Evolutionary conservation across 768 basidiomycete genomes (phyloP), one percentile per base, ranked within the genome.

Genomic region (Podaxis rugospora): DNA sequence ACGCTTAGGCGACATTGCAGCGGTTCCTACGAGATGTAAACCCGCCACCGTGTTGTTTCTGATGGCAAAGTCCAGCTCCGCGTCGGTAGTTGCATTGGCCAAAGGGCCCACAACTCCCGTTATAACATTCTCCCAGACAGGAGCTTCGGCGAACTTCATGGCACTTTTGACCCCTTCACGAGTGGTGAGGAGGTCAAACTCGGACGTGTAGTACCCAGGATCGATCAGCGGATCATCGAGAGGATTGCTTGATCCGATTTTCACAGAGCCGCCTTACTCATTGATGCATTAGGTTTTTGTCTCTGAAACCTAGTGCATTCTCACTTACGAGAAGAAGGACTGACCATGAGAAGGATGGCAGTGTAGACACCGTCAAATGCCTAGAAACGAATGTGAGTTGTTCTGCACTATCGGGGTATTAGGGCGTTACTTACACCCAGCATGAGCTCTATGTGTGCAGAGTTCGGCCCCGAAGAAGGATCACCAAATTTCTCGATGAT

Each of bases 1-100:
- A 18, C 59, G 57, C 16, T 54, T 57, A 0, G 68, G 61, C 4
- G 72, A 72, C 73, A 77, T 75, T 6, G 63, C 63, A 4, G 74
- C 71, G 0, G 74, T 75, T 5, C 72, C 70, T 11, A 70, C 68
- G 6, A 71, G 69, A 66, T 78, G 78, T 55, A 64, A 69, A 7
- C 69, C 61, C 1, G 72, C 69, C 14, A 51, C 40, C 1, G 63
- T 61, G 21, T 60, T 66, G 6, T 63, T 51, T 7, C 69, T 64
- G 14, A 76, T 51, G 39, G 66, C 71, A 0, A 5, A 27, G 6
- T 50, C 62, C 6, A 63, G 42, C 5, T 66, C 65, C 18, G 49
- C 35, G 25, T 66, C 56, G 9, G 59, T 63, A 13, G 51, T 61
- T 28, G 53, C 54, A 14, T 57, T 49, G n/a, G 65, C 53, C n/a